These are phyloP conservation scores for Ruellia speciosa DNA, from an alignment of 305 asterid species.

Conservation along the genomic window DNA sequence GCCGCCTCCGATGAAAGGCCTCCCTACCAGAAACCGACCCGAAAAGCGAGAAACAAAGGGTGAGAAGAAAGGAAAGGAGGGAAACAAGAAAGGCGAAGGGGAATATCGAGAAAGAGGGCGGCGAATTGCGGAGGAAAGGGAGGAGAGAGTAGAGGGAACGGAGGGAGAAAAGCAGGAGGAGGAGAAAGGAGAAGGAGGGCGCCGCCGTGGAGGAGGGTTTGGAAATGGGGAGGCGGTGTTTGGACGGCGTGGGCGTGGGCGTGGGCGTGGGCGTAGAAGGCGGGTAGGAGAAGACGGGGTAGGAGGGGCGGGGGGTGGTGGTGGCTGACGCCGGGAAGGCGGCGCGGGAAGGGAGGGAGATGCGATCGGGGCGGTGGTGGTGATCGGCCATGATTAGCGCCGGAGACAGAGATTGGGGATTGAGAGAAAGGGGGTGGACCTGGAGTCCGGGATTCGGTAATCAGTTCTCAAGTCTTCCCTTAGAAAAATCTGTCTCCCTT, in stretches of 20 bases:
- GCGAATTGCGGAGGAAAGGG: constrained; percentile 70
- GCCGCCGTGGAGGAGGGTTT: constrained; percentile 34
- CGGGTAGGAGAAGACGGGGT: constrained; percentile 39
- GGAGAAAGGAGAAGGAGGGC: constrained; percentile 56
- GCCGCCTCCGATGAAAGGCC: constrained; percentile 28
- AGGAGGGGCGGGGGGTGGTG: constrained; percentile 32
- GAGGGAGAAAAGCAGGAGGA: constrained; percentile 69
- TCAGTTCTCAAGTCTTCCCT: not conserved
- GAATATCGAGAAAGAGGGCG: constrained; percentile 75
- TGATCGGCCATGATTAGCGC: constrained; percentile 46
- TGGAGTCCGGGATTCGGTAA: not conserved
- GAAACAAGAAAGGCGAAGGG: constrained; percentile 84
- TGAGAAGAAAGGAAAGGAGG: constrained; percentile 57
- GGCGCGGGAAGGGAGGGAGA: constrained; percentile 55
- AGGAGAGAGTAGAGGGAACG: constrained; percentile 83
- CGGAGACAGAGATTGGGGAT: not conserved
- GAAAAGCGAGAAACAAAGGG: constrained; percentile 43
- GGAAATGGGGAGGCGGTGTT: constrained; percentile 47
- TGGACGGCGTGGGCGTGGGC: constrained; percentile 82
- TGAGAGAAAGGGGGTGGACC: not conserved
- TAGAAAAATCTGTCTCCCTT: too few relatives aligned
- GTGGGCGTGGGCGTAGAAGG: constrained; percentile 70
- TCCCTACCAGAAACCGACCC: constrained; percentile 25
- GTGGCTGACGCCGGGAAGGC: constrained; percentile 26
- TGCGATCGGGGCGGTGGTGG: constrained; percentile 38